Base-by-base conservation (phyloP, 2,329 filamentous ascomycete genomes). In the Microascus cirrosus region DNA sequence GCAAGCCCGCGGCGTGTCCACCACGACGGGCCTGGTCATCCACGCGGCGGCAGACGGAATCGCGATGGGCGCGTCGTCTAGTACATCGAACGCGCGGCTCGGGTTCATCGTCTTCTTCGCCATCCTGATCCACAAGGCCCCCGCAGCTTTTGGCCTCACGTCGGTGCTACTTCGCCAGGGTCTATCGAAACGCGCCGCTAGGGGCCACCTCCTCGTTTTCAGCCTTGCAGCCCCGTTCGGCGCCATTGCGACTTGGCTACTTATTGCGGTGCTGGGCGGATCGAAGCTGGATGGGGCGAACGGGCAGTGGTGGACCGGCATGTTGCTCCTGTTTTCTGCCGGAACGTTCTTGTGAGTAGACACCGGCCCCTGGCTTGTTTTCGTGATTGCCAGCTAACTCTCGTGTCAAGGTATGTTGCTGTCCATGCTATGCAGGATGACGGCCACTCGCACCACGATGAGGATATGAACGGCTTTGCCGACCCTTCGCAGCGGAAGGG, bases 401-500 rank as follows among this genome's bases (percentile, higher is more conserved):
- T 12, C 5, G 36, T 13, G 22, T 39, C 22, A 62, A 95, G 90
- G 65, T 96, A 97, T 67, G 94, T 99, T 51, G 94, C 94, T 1
- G 96, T 97, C 92, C 94, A 99, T 68, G 91, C 92, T 1, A 96
- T 97, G 90, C 89, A 95, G 68, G 92, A 96, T 66, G 82, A 85
- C 24, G 74, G 77, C 56, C 70, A 72, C 10, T 68, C 73, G 1
- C 77, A 84, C 61, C 76, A 83, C n/a, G 75, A 81, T 59, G 71
- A 74, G 56, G 65, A 70, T 0, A 65, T 68, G 5, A 67, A 71
- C 39, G 79, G 83, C 56, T 83, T 82, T 65, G 70, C 68, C 54
- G 65, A 69, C 18, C 59, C 69, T 39, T 65, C 73, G 48, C 77
- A 81, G 66, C 74, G 77, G 59, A 80, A 80, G 67, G 71, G 79